Base-by-base conservation (phyloP, 2,329 filamentous ascomycete species). In the Albifimbria verrucaria region DNA sequence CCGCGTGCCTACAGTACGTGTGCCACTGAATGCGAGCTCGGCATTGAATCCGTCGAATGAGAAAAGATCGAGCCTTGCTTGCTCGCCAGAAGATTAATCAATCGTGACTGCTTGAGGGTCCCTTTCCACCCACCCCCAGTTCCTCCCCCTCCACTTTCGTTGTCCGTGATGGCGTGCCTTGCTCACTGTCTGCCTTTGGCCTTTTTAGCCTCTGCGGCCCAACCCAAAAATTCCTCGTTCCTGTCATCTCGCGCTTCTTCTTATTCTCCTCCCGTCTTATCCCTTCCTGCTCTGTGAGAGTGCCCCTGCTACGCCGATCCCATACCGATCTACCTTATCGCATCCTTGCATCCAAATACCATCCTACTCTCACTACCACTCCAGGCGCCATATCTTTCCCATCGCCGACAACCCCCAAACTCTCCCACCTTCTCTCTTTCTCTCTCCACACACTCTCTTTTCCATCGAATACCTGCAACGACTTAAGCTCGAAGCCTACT, bases 21-120 rank as follows among this genome's bases (percentile, higher is more conserved):
- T n/a, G n/a, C n/a, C n/a, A n/a, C n/a, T n/a, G n/a, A n/a, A n/a
- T n/a, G n/a, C n/a, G n/a, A n/a, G n/a, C n/a, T n/a, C n/a, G n/a
- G n/a, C n/a, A n/a, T n/a, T n/a, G n/a, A n/a, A n/a, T n/a, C n/a
- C n/a, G n/a, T n/a, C n/a, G n/a, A n/a, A n/a, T n/a, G n/a, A n/a
- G n/a, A n/a, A n/a, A n/a, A n/a, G n/a, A n/a, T n/a, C n/a, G n/a
- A n/a, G n/a, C n/a, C n/a, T n/a, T n/a, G n/a, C n/a, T n/a, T n/a
- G n/a, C n/a, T 51, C 44, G 53, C 23, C 44, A 47, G 52, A 51
- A 24, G 44, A 50, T 26, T 10, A 52, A 28, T 52, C 52, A 52
- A 53, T 57, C 24, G 54, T 49, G 48, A 36, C 36, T 26, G 11
- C 41, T 22, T 49, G 18, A 25, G 21, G 49, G 25, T 43, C 44